Percentiles rank a stretch among this genome's conserved stretches.
Conservation (phyloP, 2,329 filamentous ascomycete genomes). For the Aspergillus carbonarius region DNA sequence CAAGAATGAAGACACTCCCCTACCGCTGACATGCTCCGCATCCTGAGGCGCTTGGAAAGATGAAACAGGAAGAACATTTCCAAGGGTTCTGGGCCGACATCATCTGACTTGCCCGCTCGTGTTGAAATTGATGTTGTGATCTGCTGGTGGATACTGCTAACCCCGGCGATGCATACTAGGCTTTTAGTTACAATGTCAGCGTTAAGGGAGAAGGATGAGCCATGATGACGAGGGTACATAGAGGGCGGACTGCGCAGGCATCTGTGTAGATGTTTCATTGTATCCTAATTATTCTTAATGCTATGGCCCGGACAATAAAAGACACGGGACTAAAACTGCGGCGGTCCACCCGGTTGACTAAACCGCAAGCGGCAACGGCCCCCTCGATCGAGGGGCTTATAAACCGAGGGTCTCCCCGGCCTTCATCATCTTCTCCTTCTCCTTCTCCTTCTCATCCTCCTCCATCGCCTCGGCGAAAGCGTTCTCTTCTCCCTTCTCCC, state of each 20-base stretch:
- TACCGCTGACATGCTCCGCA: conserved; percentile 15
- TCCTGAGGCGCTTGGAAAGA: conserved; percentile 20
- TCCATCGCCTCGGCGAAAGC: conserved; percentile 1
- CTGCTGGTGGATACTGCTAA: not conserved
- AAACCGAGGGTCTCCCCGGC: not conserved
- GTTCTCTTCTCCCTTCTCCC: not conserved
- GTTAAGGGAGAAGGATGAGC: not conserved
- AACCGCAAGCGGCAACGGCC: not conserved
- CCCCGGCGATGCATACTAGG: not conserved
- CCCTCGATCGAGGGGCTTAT: not conserved
- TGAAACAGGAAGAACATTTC: conserved; percentile 16
- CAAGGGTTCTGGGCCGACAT: conserved; percentile 18
- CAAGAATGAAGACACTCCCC: conserved; percentile 15
- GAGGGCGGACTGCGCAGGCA: not conserved
- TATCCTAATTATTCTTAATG: not conserved
- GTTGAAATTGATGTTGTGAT: not conserved
- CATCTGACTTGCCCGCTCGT: conserved; percentile 12
- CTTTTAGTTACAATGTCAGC: not conserved
- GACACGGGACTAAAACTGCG: not conserved
- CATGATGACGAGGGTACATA: not conserved
- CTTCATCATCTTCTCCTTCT: not conserved
- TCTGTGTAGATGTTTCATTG: not conserved
- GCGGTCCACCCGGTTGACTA: not conserved
- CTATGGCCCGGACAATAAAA: not conserved
- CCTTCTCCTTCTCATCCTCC: not conserved